Base-by-base conservation (phyloP, 2,329 filamentous ascomycete genomes). In the Neocatenulostroma microsporum region DNA sequence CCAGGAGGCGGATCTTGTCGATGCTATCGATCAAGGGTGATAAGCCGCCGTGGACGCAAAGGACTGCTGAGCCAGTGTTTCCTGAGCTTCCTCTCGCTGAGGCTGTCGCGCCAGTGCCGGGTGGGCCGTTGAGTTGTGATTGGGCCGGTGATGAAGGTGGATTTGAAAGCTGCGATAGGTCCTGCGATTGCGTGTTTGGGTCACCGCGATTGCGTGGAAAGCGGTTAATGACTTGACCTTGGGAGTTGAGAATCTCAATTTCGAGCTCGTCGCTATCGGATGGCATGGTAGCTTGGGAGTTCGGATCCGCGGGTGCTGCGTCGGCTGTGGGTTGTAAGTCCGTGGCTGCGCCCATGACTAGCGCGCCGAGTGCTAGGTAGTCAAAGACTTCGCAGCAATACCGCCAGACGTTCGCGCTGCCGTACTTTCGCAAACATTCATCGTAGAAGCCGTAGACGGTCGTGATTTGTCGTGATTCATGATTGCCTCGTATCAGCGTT, bases 401-500 rank as follows among this genome's bases (percentile, higher is more conserved):
- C 37, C 85, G 76, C 89, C 89, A 96, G 1, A 96, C 89, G 53
- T 95, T 96, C 24, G 89, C 88, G 57, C 83, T 94, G 42, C 89
- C 89, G 56, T 96, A 96, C 65, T 96, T 96, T 36, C 89, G 75
- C 46, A 95, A 72, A 56, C 89, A 96, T 66, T 96, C 89, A 57
- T 96, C 89, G 67, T 96, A 96, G 68, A 96, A 96, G 45, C 89
- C 89, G 60, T 96, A 96, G 11, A 96, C 89, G 4, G 86, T 94
- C 15, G 89, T 96, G 48, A 96, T 96, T 62, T 96, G 89, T 41
- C 89, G 79, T 29, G 88, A 95, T 64, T 96, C 89, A 68, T 61
- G 58, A 39, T 62, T 62, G 47, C 89, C 89, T 46, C 89, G 77
- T 55, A 96, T 94, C 27, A 96, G 74, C 3, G 91, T 96, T 69